Evolutionary conservation across 83 land plant species (phyloP), one percentile per base, ranked within the genome.

Genomic region (Diphasiastrum complanatum): DNA sequence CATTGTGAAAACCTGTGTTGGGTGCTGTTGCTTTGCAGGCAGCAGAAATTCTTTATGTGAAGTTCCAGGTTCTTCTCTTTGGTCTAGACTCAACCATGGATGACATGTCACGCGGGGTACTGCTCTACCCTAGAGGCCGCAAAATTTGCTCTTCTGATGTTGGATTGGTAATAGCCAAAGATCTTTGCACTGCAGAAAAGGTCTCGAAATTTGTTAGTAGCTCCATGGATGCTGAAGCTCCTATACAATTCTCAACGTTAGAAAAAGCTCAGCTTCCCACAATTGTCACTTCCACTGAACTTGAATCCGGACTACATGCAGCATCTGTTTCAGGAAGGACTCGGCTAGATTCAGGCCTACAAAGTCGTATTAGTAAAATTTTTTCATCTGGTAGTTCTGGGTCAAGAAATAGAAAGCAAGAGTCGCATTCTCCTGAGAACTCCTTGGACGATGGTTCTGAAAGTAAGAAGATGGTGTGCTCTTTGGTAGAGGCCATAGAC

Each of bases 111-210:
- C 64, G 79, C 5, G 77, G 64, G 28, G 66, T 72, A n/a, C 38
- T 67, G 6, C 66, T 77, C 1, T 77, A 49, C 40, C 77, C 79
- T 41, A 66, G 35, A 32, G 68, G 72, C 18, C 79, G 51, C 14
- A 32, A 25, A 11, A 61, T 77, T 33, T 50, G 12, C 12, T 19
- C 26, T 32, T 51, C 67, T 10, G 76, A 72, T 36, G 55, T 72
- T 36, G 79, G 79, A n/a, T 63, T 77, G 41, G 76, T 62, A 14
- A 77, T 77, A 32, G 72, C 79, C 32, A 46, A 66, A 37, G 52
- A 77, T 47, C 63, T 77, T 27, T 38, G 57, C 25, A 53, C 45
- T 19, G 67, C 76, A 61, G 76, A 67, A 35, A 29, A 37, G 26
- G 62, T 77, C 14, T 72, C 71, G 12, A 72, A 60, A 32, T 65